Percentiles rank a stretch among this genome's conserved stretches.
phyloP scores from a whole-genome alignment of 768 basidiomycete genomes.

The Nidula microcarpa region DNA sequence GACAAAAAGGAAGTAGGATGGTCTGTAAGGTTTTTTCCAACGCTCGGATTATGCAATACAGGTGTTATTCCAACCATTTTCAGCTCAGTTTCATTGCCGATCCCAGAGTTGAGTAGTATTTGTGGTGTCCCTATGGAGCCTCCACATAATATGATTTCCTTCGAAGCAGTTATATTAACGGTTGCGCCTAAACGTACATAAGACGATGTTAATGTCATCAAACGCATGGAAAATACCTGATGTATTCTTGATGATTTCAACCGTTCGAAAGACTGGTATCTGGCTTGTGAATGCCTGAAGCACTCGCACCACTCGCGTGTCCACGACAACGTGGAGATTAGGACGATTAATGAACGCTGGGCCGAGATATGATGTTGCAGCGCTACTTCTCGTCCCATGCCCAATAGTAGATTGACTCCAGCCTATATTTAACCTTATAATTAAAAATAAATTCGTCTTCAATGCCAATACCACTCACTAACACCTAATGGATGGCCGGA shows the following conservation, averaged over 20 bases:
- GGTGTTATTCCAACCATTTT: constrained; percentile 17
- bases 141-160: constrained; percentile 50
- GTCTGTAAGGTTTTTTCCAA: constrained; percentile 34
- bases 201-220: constrained; percentile 2
- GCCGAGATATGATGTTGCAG: constrained; percentile 18
- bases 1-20: constrained; percentile 21
- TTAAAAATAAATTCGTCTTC: constrained; percentile 7
- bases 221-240: constrained; percentile 5
- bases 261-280: not conserved
- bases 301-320: constrained; percentile 19
- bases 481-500: constrained; percentile 37
- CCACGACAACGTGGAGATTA: constrained; percentile 26
- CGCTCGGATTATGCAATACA: constrained; percentile 25
- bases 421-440: constrained; percentile 6
- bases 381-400: constrained; percentile 16
- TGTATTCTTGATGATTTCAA: constrained; percentile 1
- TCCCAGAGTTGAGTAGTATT: constrained; percentile 31
- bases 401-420: constrained; percentile 19
- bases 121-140: constrained; percentile 34
- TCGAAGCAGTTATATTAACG: constrained; percentile 27
- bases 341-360: constrained; percentile 12
- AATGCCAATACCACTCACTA: constrained; percentile 21
- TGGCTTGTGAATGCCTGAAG: constrained; percentile 3
- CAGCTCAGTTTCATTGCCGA: constrained; percentile 23
- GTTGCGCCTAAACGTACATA: not conserved